phyloP scores from a whole-genome alignment of 192 early-diverging fungal genomes.

The Coemansia sp. region DNA sequence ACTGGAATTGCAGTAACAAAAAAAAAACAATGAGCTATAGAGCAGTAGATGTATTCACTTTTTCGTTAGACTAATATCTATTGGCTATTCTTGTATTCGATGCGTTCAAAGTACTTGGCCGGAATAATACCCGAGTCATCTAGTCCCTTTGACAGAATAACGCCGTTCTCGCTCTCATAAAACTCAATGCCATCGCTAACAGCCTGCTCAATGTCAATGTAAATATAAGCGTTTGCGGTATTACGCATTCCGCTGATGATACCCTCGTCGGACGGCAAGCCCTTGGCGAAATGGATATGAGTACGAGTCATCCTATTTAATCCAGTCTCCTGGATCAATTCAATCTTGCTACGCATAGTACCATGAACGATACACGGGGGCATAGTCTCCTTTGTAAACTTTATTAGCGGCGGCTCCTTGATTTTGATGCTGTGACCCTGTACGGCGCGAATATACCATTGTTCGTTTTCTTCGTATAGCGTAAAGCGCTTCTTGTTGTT shows the following conservation, averaged over 20 bases:
- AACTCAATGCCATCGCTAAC: constrained; percentile 76
- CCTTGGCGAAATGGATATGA: constrained; percentile 88
- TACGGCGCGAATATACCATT: constrained; percentile 75
- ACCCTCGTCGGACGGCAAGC: constrained; percentile 60
- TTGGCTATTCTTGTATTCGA: constrained; percentile 27
- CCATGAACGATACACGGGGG: constrained; percentile 36
- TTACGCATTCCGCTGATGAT: constrained; percentile 81
- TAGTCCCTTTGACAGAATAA: constrained; percentile 73
- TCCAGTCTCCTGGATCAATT: constrained; percentile 55
- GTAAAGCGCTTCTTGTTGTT: constrained; percentile 85
- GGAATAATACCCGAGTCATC: constrained; percentile 60
- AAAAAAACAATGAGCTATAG: not conserved
- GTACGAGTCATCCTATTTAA: constrained; percentile 78
- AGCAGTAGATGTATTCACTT: not conserved
- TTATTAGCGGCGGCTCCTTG: constrained; percentile 32
- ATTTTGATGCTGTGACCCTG: constrained; percentile 79
- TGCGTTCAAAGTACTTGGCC: constrained; percentile 66
- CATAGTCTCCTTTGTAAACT: constrained; percentile 24
- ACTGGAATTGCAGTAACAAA: not conserved
- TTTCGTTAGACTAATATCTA: not conserved
- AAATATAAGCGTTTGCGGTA: constrained; percentile 70
- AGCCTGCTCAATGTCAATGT: constrained; percentile 72
- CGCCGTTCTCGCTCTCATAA: constrained; percentile 74
- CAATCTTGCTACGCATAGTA: constrained; percentile 25
- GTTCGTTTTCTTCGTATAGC: constrained; percentile 42